Conservation (phyloP, 2,329 filamentous ascomycete species). For the Clonostachys rosea region DNA sequence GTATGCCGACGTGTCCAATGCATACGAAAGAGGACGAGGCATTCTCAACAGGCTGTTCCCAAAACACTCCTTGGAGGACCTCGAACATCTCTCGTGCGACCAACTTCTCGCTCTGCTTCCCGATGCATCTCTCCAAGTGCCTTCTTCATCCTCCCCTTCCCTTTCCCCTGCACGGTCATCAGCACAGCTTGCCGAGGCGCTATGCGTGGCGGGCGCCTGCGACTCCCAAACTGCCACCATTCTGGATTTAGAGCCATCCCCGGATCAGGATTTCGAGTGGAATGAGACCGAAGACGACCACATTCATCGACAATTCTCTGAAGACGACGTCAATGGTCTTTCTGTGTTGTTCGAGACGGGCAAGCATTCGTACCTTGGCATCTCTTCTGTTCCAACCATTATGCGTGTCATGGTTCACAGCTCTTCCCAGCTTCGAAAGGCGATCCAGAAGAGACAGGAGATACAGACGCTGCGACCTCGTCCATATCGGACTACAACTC, state of each 20-base stretch:
- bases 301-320: not conserved
- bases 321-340: constrained; percentile 1
- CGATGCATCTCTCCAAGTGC: too few relatives aligned
- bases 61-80: not conserved
- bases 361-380: constrained; percentile 1
- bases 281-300: not conserved
- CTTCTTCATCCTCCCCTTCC: too few relatives aligned
- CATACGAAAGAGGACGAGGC: not conserved
- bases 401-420: constrained; percentile 1
- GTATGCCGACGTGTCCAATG: not conserved
- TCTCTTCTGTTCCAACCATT: constrained; percentile 1
- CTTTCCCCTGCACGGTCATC: not conserved
- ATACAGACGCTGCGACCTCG: too few relatives aligned
- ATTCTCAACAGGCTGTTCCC: not conserved
- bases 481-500: too few relatives aligned
- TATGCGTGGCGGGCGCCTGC: too few relatives aligned
- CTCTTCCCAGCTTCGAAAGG: not conserved
- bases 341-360: not conserved
- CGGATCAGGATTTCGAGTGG: not conserved
- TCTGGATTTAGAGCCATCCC: not conserved
- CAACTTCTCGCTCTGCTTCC: not conserved
- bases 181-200: not conserved
- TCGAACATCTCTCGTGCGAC: not conserved
- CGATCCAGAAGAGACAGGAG: not conserved
- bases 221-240: not conserved